Evolutionary conservation across 225 moss, liverwort and hornwort species (phyloP).

Genomic region (Bryum argenteum): DNA sequence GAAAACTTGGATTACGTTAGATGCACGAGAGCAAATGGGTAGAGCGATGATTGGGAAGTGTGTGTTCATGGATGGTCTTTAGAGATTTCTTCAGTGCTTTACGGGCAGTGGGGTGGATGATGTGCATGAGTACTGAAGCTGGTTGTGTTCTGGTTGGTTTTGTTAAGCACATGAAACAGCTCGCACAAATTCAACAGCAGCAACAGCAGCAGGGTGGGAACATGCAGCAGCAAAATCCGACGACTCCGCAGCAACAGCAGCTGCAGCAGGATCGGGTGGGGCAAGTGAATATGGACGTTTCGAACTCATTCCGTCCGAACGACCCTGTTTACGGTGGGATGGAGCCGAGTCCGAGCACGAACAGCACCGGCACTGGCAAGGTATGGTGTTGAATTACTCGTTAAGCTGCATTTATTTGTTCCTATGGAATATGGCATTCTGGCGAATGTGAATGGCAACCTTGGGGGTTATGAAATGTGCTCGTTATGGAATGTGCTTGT

Average conservation of each 20-base stretch:
- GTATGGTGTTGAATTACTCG: conserved; percentile 35
- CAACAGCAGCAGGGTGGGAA: conserved; percentile 77
- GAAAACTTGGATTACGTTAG: not conserved
- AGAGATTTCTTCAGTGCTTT: not conserved
- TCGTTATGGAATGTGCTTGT: conserved; percentile 18
- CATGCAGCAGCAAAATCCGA: conserved; percentile 69
- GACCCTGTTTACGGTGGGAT: conserved; percentile 75
- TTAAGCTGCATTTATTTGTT: not conserved
- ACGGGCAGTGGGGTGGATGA: not conserved
- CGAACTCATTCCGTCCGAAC: conserved; percentile 86
- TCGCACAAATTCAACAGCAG: conserved; percentile 82
- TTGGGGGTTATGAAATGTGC: too few species aligned
- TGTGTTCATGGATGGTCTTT: not conserved
- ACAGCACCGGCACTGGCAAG: conserved; percentile 80
- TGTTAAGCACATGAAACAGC: conserved; percentile 87
- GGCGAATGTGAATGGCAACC: not conserved
- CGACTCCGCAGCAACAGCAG: conserved; percentile 59
- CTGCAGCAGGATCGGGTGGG: conserved; percentile 75
- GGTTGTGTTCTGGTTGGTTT: conserved; percentile 43
- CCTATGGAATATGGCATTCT: not conserved
- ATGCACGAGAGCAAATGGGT: not conserved
- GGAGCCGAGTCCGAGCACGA: conserved; percentile 69
- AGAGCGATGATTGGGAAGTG: not conserved
- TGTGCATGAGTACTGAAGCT: conserved; percentile 32
- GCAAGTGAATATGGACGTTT: conserved; percentile 80